Percentiles rank a stretch among this genome's conserved stretches.
These are phyloP conservation scores for Coemansia sp. DNA, from an alignment of 192 early-diverging fungal species.

Conservation along the genomic window DNA sequence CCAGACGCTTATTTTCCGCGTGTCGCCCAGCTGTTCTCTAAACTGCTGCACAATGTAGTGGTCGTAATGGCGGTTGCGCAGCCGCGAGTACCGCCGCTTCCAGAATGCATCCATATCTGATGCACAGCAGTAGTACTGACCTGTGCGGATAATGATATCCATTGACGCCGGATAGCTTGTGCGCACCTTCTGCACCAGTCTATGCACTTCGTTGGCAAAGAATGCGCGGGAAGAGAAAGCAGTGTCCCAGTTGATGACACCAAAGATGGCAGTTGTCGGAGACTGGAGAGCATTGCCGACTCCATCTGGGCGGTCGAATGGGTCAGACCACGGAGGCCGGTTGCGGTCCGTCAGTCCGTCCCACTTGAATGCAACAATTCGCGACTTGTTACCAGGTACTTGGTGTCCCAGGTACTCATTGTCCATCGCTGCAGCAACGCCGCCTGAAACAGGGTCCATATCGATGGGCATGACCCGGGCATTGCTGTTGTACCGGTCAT, in stretches of 20 bases:
- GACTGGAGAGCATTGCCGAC: neutral
- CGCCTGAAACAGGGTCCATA: constrained; percentile 15
- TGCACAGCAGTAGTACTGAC: constrained; percentile 59
- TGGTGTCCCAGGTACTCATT: neutral
- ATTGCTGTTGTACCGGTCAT: constrained; percentile 23
- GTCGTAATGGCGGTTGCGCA: constrained; percentile 23
- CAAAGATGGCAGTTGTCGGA: constrained; percentile 38
- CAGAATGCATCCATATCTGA: constrained; percentile 36
- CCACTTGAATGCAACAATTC: constrained; percentile 49
- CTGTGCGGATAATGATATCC: constrained; percentile 52
- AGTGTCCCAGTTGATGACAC: constrained; percentile 55
- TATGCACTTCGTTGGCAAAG: constrained; percentile 26
- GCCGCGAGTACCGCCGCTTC: constrained; percentile 36
- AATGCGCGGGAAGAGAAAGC: constrained; percentile 35
- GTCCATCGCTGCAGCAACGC: neutral
- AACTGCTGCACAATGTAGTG: constrained; percentile 25
- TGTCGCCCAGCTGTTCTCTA: constrained; percentile 9
- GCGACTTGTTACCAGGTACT: constrained; percentile 1
- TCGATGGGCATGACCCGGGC: constrained; percentile 10
- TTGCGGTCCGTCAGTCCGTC: constrained; percentile 54
- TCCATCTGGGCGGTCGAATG: constrained; percentile 2
- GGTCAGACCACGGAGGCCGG: constrained; percentile 40
- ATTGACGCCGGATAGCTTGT: constrained; percentile 21
- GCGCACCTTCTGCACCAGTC: constrained; percentile 28
- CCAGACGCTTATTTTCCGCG: constrained; percentile 29